Percentiles rank a stretch among this genome's conserved stretches.
Evolutionary conservation across 176 grass and related monocot genomes (phyloP).

Genomic region (Rhipidocladum racemiflorum): DNA sequence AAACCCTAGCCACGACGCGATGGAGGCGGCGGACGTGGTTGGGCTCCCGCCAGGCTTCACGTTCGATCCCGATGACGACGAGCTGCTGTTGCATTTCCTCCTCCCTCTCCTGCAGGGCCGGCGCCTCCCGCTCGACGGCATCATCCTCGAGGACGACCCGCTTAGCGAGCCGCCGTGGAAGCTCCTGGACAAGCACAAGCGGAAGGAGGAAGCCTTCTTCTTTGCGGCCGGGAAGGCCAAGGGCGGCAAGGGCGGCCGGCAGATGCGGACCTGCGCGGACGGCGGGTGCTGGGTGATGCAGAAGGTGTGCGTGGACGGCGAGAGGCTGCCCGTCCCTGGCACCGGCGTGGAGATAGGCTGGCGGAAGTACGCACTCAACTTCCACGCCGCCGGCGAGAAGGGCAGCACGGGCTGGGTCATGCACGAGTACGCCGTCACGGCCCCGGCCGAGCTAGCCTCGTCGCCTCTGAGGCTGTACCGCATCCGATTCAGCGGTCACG

Average conservation of each 20-base stretch:
- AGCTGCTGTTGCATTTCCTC: neutral
- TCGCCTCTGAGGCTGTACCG: neutral
- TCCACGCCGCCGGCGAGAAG: neutral
- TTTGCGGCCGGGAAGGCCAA: neutral
- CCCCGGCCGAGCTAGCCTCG: neutral
- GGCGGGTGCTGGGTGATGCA: neutral
- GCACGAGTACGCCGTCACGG: slow-evolving; percentile 36
- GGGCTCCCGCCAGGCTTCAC: neutral
- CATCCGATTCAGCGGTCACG: neutral
- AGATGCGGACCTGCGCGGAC: neutral
- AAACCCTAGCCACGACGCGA: neutral
- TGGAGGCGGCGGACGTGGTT: neutral
- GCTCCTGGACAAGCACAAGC: slow-evolving; percentile 5
- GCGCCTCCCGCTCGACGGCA: neutral
- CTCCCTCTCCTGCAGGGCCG: neutral
- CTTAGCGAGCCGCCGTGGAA: slow-evolving; percentile 8
- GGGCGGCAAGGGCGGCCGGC: neutral
- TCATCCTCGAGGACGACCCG: slow-evolving; percentile 16
- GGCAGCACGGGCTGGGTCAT: slow-evolving; percentile 34
- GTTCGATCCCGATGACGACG: neutral
- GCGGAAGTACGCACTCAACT: slow-evolving; percentile 16
- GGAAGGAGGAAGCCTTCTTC: slow-evolving; percentile 9
- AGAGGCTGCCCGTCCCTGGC: neutral
- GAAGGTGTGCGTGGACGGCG: neutral
- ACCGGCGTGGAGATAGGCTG: neutral